These are phyloP conservation scores for Clavariopsis aquatica DNA, from an alignment of 495 filamentous ascomycete genomes.

Conservation along the genomic window DNA sequence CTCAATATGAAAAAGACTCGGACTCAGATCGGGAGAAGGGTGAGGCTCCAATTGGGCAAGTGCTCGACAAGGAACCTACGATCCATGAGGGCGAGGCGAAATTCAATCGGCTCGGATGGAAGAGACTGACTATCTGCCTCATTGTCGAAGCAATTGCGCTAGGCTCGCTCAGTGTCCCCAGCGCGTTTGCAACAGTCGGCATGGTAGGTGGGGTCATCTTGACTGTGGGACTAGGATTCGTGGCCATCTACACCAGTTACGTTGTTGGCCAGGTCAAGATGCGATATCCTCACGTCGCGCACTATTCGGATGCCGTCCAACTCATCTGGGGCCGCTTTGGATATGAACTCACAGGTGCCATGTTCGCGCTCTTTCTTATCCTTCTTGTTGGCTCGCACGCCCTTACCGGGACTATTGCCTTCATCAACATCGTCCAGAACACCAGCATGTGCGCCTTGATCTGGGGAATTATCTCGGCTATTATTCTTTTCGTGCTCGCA, in stretches of 20 bases:
- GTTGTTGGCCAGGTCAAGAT: slow-evolving; percentile 78
- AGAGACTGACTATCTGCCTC: slow-evolving; percentile 41
- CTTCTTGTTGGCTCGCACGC: slow-evolving; percentile 37
- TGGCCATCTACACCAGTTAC: slow-evolving; percentile 77
- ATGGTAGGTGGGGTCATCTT: slow-evolving; percentile 53
- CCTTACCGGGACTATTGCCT: slow-evolving; percentile 40
- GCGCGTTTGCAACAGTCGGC: slow-evolving; percentile 39
- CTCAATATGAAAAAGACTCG: neutral
- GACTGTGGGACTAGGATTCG: slow-evolving; percentile 60
- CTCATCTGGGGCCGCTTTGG: slow-evolving; percentile 56
- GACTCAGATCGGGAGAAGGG: neutral
- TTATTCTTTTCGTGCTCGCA: slow-evolving; percentile 36
- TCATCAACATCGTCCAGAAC: slow-evolving; percentile 35
- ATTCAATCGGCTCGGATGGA: slow-evolving; percentile 25
- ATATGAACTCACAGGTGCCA: slow-evolving; percentile 34
- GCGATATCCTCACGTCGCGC: slow-evolving; percentile 66
- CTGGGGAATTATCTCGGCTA: slow-evolving; percentile 37
- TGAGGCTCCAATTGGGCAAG: neutral
- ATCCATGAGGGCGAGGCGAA: slow-evolving; percentile 10
- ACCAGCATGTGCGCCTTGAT: slow-evolving; percentile 33
- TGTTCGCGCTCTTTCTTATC: slow-evolving; percentile 35
- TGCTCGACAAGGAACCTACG: neutral
- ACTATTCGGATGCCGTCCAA: slow-evolving; percentile 70
- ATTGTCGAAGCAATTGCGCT: slow-evolving; percentile 47
- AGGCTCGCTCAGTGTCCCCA: slow-evolving; percentile 42